Evolutionary conservation across 1,139 yeast species (phyloP).

Genomic region (Magnusiomyces tetraspermus): DNA sequence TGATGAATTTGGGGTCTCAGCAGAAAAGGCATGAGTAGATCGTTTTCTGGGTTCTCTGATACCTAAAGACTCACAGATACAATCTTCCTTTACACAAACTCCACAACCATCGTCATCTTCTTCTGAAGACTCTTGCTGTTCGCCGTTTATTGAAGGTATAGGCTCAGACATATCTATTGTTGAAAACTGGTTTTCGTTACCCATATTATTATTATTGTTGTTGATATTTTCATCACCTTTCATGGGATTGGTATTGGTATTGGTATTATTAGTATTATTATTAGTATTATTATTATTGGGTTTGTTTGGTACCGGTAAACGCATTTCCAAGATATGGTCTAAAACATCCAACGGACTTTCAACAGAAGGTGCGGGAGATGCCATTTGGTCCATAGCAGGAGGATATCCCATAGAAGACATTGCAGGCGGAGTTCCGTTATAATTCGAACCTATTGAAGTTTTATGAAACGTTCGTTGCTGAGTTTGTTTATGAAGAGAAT

Average conservation of each 20-base stretch:
- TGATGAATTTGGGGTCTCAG: not conserved
- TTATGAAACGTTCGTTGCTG: not conserved
- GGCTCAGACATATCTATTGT: not conserved
- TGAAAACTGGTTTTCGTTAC: not conserved
- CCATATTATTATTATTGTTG: not conserved
- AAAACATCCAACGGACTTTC: conserved; percentile 30
- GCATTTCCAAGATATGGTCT: conserved; percentile 34
- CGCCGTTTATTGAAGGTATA: not conserved
- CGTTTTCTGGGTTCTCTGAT: conserved; percentile 9
- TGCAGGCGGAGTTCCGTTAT: not conserved
- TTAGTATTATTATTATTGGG: conserved; percentile 4
- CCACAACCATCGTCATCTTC: conserved; percentile 43
- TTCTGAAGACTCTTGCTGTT: conserved; percentile 10
- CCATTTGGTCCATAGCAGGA: conserved; percentile 21
- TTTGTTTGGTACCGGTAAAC: conserved; percentile 28
- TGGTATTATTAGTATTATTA: conserved; percentile 9
- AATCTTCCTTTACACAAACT: conserved; percentile 58
- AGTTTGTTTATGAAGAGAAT: not conserved
- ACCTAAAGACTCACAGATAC: conserved; percentile 62
- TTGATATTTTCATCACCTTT: no score
- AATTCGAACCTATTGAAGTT: not conserved
- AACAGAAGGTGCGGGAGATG: conserved; percentile 36
- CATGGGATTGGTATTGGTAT: conserved; percentile 5
- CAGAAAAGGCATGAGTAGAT: not conserved
- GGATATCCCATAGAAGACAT: conserved; percentile 7